Percentiles rank a stretch among this genome's conserved stretches.
phyloP scores from a whole-genome alignment of 305 asterid genomes.

The Withania somnifera region DNA sequence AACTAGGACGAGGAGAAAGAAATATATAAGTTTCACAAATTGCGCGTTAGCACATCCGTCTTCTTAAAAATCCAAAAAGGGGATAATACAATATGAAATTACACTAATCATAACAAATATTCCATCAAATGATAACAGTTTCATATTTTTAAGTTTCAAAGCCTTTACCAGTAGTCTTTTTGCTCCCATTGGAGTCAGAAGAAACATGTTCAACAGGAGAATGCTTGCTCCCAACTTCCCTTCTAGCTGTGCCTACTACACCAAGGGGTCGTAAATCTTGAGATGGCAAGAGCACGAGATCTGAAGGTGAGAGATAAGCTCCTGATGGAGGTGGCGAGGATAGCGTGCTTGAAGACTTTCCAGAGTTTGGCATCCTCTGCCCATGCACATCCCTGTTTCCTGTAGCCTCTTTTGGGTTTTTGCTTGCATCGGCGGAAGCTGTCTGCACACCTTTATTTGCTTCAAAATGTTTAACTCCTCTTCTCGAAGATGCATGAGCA shows the following conservation, averaged over 20 bases:
- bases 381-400: slow-evolving; percentile 25
- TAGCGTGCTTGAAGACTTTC: slow-evolving; percentile 18
- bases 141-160: slow-evolving; percentile 16
- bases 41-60: background rate
- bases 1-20: slow-evolving; percentile 7
- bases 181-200: slow-evolving; percentile 30
- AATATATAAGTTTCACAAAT: background rate
- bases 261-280: slow-evolving; percentile 37
- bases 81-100: slow-evolving; percentile 8
- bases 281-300: slow-evolving; percentile 40
- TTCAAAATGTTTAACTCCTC: background rate
- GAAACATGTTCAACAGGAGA: slow-evolving; percentile 23
- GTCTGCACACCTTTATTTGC: slow-evolving; percentile 13
- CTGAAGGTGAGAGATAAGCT: slow-evolving; percentile 41
- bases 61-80: slow-evolving; percentile 7
- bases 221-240: slow-evolving; percentile 34
- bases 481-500: slow-evolving; percentile 15
- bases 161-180: slow-evolving; percentile 33
- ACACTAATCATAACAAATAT: background rate
- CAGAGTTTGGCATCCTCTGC: slow-evolving; percentile 23
- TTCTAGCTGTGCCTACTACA: slow-evolving; percentile 34
- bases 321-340: slow-evolving; percentile 33
- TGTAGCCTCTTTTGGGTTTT: slow-evolving; percentile 15
- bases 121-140: slow-evolving; percentile 1
- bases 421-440: slow-evolving; percentile 25